A percentile compares a stretch with the other conserved stretches of the same genome.
Evolutionary conservation across 1,139 yeast species (phyloP).

Genomic region (Kluyveromyces sp.): DNA sequence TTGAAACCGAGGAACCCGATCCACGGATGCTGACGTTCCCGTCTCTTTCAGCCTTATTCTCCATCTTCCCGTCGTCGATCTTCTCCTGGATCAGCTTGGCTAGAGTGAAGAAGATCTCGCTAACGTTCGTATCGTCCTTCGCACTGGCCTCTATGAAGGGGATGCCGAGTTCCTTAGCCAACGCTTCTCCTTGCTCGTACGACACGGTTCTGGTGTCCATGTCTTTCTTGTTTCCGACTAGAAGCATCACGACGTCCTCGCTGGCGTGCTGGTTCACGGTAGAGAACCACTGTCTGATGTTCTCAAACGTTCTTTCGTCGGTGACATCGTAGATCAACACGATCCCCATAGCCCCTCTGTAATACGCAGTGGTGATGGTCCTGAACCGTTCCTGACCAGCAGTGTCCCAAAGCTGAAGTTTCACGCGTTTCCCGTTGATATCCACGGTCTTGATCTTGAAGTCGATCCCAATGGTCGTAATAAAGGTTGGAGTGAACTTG

Average conservation of each 20-base stretch:
- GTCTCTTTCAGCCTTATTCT: conserved; percentile 23
- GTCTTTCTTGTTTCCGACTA: conserved; percentile 94
- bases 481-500: conserved; percentile 91
- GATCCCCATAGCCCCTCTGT: conserved; percentile 98
- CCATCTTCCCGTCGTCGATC: conserved; percentile 39
- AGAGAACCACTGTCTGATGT: conserved; percentile 82
- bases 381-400: conserved; percentile 98
- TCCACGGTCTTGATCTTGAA: conserved; percentile 96
- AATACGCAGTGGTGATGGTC: conserved; percentile 96
- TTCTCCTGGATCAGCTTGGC: conserved; percentile 85
- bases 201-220: conserved; percentile 68
- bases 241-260: conserved; percentile 87
- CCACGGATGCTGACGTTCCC: conserved; percentile 32
- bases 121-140: conserved; percentile 86
- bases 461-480: conserved; percentile 96
- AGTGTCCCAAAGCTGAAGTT: conserved; percentile 97
- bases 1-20: conserved; percentile 17
- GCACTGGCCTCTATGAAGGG: conserved; percentile 96
- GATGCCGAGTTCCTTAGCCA: conserved; percentile 81
- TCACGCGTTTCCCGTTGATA: conserved; percentile 84
- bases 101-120: conserved; percentile 81
- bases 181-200: conserved; percentile 79
- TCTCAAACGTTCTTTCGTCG: conserved; percentile 85
- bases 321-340: conserved; percentile 93
- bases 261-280: conserved; percentile 95